These are phyloP conservation scores for Serpula lacrymans DNA, from an alignment of 768 basidiomycete genomes.

Conservation along the genomic window DNA sequence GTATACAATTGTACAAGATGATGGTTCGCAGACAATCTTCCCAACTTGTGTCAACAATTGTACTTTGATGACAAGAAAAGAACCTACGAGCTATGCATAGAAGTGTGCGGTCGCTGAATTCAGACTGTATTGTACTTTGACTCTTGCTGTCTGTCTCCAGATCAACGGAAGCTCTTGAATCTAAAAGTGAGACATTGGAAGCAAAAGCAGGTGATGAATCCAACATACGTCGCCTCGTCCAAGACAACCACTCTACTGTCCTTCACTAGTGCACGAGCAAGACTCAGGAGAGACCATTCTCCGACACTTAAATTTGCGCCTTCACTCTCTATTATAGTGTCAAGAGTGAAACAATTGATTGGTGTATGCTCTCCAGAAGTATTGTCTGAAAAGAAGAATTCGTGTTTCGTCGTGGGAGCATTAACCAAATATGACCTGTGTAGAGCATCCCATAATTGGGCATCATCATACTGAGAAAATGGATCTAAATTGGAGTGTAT, in stretches of 20 bases:
- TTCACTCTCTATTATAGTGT: conserved; percentile 50
- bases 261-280: conserved; percentile 54
- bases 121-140: conserved; percentile 40
- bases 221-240: conserved; percentile 35
- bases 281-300: conserved; percentile 45
- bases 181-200: conserved; percentile 12
- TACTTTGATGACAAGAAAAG: conserved; percentile 15
- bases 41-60: background rate
- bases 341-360: conserved; percentile 43
- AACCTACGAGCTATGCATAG: conserved; percentile 43
- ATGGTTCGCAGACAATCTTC: conserved; percentile 53
- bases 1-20: conserved; percentile 60
- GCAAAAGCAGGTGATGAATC: conserved; percentile 28
- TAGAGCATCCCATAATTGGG: conserved; percentile 70
- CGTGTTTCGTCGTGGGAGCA: conserved; percentile 19
- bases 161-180: conserved; percentile 34
- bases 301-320: conserved; percentile 49
- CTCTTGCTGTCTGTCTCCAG: conserved; percentile 53
- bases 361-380: conserved; percentile 12
- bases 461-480: conserved; percentile 61
- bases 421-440: conserved; percentile 51
- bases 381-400: conserved; percentile 27
- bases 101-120: conserved; percentile 48
- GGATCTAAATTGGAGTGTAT: conserved; percentile 58
- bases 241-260: conserved; percentile 47